These are phyloP conservation scores for Epichloe hybrida DNA, from an alignment of 2,329 filamentous ascomycete genomes.

Conservation along the genomic window DNA sequence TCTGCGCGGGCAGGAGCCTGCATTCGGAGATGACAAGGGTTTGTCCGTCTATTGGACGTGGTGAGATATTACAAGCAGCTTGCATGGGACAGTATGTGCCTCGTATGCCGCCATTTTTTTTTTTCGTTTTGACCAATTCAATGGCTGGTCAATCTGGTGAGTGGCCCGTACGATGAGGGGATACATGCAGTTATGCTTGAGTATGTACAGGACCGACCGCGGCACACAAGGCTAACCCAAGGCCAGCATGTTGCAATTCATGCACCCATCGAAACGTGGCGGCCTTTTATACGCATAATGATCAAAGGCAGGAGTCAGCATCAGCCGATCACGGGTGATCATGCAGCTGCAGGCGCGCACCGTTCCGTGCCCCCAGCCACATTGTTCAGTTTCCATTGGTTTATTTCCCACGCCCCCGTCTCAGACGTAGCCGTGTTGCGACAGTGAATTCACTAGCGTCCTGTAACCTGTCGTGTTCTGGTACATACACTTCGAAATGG, in stretches of 20 bases:
- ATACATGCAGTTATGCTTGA: not conserved
- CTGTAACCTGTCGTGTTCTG: not conserved
- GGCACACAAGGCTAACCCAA: not conserved
- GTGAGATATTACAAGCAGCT: not conserved
- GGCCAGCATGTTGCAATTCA: not conserved
- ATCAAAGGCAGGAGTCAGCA: not conserved
- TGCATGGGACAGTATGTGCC: not conserved
- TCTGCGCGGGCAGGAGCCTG: not conserved
- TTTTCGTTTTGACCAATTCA: not conserved
- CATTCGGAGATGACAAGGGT: not conserved
- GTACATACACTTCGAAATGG: not conserved
- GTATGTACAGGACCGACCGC: slow-evolving; percentile 4
- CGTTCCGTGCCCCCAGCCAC: slow-evolving; percentile 15
- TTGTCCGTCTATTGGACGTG: not conserved
- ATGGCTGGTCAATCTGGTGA: not conserved
- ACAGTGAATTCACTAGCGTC: not conserved
- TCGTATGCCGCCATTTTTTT: not conserved
- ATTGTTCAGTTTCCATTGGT: not conserved
- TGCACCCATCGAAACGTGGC: slow-evolving; percentile 14
- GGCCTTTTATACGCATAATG: slow-evolving; percentile 13
- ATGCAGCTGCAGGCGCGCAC: slow-evolving; percentile 23
- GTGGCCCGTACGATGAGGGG: slow-evolving; percentile 3
- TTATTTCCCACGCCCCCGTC: not conserved
- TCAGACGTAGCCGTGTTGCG: not conserved
- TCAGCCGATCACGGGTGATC: slow-evolving; percentile 20